Evolutionary conservation across 768 basidiomycete genomes (phyloP), one percentile per base, ranked within the genome.

Genomic region (Leccinum uliginosum): DNA sequence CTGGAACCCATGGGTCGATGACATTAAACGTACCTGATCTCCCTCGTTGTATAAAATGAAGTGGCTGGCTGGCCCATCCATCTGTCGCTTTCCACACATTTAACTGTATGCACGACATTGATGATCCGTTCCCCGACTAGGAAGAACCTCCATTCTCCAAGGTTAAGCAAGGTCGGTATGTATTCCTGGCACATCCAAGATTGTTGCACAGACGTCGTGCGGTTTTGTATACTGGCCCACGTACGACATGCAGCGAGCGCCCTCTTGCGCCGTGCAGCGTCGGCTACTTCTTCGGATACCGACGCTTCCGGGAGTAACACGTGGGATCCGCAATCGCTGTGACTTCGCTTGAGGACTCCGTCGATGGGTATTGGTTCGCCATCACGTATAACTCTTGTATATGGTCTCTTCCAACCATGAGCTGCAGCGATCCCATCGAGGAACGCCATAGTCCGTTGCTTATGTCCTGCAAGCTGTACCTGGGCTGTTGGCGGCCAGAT

Each of bases 161-260:
- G n/a, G 1, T 12, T 1, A 0, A 8, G 15, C 3, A 58, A 12
- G 12, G 50, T 55, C 0, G 4, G 12, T 0, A 61, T 34, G 14
- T 61, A 58, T 2, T 55, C 59, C 24, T 60, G 55, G 0, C 49
- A 17, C 49, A 57, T 46, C 59, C 55, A 60, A 9, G 57, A 6
- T 50, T 19, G 44, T 1, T 8, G 2, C 2, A 9, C 10, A 4
- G 44, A 35, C 4, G 10, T 21, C 21, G 44, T 46, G 4, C 3
- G 9, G 2, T 8, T 3, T 10, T 26, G 7, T 2, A 46, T 2
- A 6, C 6, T 12, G 6, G 26, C 23, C 44, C 44, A 46, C 1
- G 23, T 23, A 11, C 34, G 34, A 14, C 27, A 27, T 27, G 5
- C 27, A 6, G 27, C 5, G 5, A 35, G 34, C 6, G 34, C 3